Evolutionary conservation across 495 filamentous ascomycete genomes (phyloP).

Genomic region (Tuber calosporum): DNA sequence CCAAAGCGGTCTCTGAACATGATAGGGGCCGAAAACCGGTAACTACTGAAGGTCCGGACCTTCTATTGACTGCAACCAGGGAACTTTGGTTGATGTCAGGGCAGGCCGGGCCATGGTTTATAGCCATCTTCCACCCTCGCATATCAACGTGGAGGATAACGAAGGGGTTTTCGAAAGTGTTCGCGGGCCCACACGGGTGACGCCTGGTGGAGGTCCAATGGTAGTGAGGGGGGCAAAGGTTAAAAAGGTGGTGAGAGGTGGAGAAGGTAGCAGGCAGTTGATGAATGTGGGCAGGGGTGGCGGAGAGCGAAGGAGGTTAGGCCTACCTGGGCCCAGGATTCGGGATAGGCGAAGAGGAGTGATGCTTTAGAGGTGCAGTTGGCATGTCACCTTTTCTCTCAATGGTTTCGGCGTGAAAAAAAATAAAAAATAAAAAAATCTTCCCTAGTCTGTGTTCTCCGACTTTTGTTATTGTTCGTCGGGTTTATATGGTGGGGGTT

Average conservation of each 20-base stretch:
- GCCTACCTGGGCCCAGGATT: slow-evolving; percentile 9
- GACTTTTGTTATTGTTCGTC: slow-evolving; percentile 4
- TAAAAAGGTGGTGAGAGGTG: slow-evolving; percentile 6
- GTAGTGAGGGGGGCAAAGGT: slow-evolving; percentile 1
- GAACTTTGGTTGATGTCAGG: not conserved
- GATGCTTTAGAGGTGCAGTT: slow-evolving; percentile 21
- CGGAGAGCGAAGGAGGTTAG: slow-evolving; percentile 21
- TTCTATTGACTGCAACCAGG: not conserved
- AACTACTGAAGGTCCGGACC: not conserved
- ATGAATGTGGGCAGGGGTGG: slow-evolving; percentile 5
- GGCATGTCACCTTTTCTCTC: slow-evolving; percentile 5
- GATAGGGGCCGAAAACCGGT: not conserved
- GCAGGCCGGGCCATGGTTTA: not conserved
- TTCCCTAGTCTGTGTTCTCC: slow-evolving; percentile 6
- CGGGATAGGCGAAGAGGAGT: slow-evolving; percentile 33
- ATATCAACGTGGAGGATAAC: slow-evolving; percentile 12
- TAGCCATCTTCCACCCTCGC: slow-evolving; percentile 17
- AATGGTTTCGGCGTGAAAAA: too few relatives aligned
- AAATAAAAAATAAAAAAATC: too few relatives aligned
- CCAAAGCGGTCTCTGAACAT: not conserved
- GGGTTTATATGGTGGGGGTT: not conserved
- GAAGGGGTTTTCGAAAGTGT: slow-evolving; percentile 19
- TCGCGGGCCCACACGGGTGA: slow-evolving; percentile 17
- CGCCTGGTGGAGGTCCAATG: slow-evolving; percentile 16
- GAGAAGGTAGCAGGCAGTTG: slow-evolving; percentile 15